Percentiles rank a stretch among this genome's conserved stretches.
Conservation (phyloP, 805 yeast species). For the Yamadazyma nakazawae region DNA sequence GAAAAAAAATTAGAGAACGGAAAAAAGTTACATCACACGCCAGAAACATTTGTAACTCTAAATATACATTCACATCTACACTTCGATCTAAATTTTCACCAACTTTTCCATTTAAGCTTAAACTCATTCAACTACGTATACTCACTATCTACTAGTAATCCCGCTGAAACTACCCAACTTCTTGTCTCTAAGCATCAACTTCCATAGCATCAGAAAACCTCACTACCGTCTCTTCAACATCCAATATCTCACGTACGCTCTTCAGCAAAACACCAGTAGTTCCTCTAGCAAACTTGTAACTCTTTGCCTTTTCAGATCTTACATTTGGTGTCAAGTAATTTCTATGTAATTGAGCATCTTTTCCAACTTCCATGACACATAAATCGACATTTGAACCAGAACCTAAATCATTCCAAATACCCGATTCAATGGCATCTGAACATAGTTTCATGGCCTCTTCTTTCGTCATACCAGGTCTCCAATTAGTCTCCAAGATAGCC, state of each 20-base stretch:
- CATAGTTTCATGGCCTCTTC: conserved; percentile 93
- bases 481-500: conserved; percentile 90
- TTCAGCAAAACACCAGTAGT: conserved; percentile 85
- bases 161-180: background rate
- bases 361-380: conserved; percentile 93
- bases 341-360: conserved; percentile 80
- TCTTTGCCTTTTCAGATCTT: conserved; percentile 75
- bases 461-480: conserved; percentile 73
- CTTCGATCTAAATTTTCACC: no score
- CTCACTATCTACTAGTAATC: background rate
- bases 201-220: conserved; percentile 43
- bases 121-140: background rate
- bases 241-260: conserved; percentile 60
- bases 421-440: conserved; percentile 91
- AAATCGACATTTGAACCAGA: conserved; percentile 98
- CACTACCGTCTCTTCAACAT: conserved; percentile 62
- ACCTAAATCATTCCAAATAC: conserved; percentile 98
- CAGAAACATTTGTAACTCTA: no score
- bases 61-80: no score
- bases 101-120: no score
- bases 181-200: conserved; percentile 32
- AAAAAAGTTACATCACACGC: no score
- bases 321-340: conserved; percentile 90
- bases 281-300: conserved; percentile 85
- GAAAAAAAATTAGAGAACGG: background rate